Evolutionary conservation across 2,329 filamentous ascomycete species (phyloP).

Genomic region (Fusarium sp.): DNA sequence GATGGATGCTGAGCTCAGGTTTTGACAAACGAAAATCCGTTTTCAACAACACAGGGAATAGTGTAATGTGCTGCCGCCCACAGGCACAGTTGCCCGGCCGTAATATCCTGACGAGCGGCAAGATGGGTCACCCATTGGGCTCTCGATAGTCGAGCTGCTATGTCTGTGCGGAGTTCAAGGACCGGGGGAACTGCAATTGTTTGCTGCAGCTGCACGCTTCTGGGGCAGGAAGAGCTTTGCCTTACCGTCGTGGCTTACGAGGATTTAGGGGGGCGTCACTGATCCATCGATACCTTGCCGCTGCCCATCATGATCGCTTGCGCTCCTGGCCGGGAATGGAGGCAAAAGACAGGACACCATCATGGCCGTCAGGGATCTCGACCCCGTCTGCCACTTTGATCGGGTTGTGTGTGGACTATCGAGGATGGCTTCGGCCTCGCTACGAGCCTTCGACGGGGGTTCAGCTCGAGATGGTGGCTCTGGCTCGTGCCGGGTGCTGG

Average conservation of each 20-base stretch:
- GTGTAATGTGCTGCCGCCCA: background rate
- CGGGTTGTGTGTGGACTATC: slow-evolving; percentile 23
- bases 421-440: slow-evolving; percentile 33
- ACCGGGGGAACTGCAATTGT: slow-evolving; percentile 22
- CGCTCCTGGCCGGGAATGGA: slow-evolving; percentile 26
- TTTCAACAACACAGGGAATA: slow-evolving; percentile 17
- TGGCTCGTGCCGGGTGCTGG: slow-evolving; percentile 34
- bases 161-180: slow-evolving; percentile 33
- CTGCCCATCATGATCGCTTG: slow-evolving; percentile 10
- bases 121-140: background rate
- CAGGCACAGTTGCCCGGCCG: slow-evolving; percentile 4
- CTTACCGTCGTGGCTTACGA: slow-evolving; percentile 23
- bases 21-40: slow-evolving; percentile 29
- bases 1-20: slow-evolving; percentile 11
- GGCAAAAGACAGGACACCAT: slow-evolving; percentile 7
- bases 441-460: slow-evolving; percentile 5
- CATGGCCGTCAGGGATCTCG: slow-evolving; percentile 15
- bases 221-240: slow-evolving; percentile 23
- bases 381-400: slow-evolving; percentile 11
- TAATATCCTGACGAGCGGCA: slow-evolving; percentile 5
- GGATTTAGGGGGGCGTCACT: slow-evolving; percentile 1
- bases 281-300: slow-evolving; percentile 20
- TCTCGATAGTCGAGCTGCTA: slow-evolving; percentile 11
- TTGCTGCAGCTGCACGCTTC: slow-evolving; percentile 42
- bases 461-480: slow-evolving; percentile 13